A percentile compares a stretch with the other conserved stretches of the same genome.
Evolutionary conservation across 192 early-diverging fungal genomes (phyloP).

Genomic region (Gamsiella multidivaricata): DNA sequence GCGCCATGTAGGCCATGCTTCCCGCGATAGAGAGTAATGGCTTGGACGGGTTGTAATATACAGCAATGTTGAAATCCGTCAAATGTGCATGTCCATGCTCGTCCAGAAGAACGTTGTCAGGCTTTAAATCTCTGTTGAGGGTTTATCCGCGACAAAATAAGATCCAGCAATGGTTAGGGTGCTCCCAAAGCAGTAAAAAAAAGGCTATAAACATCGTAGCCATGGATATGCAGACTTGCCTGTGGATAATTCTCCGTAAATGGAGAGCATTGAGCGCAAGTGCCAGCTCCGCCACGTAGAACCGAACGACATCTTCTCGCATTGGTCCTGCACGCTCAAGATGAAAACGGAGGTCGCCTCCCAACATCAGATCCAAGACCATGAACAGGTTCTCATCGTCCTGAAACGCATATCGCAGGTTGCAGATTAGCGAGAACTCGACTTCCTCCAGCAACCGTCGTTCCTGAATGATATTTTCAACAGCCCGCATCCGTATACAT

Average conservation of each 20-base stretch:
- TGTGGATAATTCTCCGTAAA: conserved; percentile 74
- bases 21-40: conserved; percentile 82
- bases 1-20: conserved; percentile 90
- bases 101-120: conserved; percentile 86
- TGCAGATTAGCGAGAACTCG: conserved; percentile 86
- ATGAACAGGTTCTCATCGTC: conserved; percentile 95
- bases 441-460: conserved; percentile 88
- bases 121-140: conserved; percentile 78
- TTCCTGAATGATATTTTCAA: conserved; percentile 93
- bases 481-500: conserved; percentile 87
- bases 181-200: neutral
- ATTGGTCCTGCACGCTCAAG: conserved; percentile 74
- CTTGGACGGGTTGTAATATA: conserved; percentile 70
- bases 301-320: conserved; percentile 73
- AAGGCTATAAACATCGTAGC: too few species aligned
- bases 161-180: neutral
- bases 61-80: conserved; percentile 91
- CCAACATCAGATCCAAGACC: conserved; percentile 94
- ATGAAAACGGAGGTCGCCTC: conserved; percentile 94
- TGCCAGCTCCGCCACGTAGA: conserved; percentile 79
- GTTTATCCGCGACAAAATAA: neutral
- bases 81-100: conserved; percentile 83
- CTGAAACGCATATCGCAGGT: conserved; percentile 95
- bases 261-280: conserved; percentile 79
- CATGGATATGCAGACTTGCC: too few species aligned